Percentiles rank a stretch among this genome's conserved stretches.
Evolutionary conservation across 176 grass and related monocot genomes (phyloP).

Genomic region (Pontederia crassipes): DNA sequence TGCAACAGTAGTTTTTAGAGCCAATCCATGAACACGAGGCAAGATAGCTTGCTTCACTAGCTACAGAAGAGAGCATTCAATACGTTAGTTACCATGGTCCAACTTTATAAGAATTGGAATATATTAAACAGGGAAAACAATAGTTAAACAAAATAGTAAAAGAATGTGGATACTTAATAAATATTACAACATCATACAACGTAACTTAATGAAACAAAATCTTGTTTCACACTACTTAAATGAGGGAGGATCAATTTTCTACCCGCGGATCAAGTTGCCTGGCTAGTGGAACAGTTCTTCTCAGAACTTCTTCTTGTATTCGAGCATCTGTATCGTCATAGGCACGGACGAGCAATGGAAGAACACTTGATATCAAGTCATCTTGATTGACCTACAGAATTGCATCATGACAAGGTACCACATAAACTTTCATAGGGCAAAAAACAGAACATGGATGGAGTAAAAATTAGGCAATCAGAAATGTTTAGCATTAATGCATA

Average conservation of each 20-base stretch:
- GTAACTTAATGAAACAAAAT: not conserved
- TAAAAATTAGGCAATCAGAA: not conserved
- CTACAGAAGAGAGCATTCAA: constrained; percentile 29
- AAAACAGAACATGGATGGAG: not conserved
- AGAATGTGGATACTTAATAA: too few relatives aligned
- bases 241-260: not conserved
- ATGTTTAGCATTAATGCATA: too few relatives aligned
- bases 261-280: constrained; percentile 82
- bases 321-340: constrained; percentile 92
- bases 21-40: constrained; percentile 81
- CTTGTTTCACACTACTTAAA: not conserved
- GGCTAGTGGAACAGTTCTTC: constrained; percentile 60
- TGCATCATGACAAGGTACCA: not conserved
- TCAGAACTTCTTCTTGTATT: constrained; percentile 85
- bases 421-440: not conserved
- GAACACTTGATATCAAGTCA: constrained; percentile 68
- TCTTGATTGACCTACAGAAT: constrained; percentile 49
- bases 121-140: not conserved
- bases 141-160: not conserved
- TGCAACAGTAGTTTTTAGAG: constrained; percentile 88
- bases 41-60: constrained; percentile 74
- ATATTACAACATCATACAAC: not conserved
- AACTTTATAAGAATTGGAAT: not conserved
- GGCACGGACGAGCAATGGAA: constrained; percentile 81
- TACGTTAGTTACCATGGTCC: not conserved